These are phyloP conservation scores for Hebeloma cylindrosporum DNA, from an alignment of 768 basidiomycete genomes.

Conservation along the genomic window DNA sequence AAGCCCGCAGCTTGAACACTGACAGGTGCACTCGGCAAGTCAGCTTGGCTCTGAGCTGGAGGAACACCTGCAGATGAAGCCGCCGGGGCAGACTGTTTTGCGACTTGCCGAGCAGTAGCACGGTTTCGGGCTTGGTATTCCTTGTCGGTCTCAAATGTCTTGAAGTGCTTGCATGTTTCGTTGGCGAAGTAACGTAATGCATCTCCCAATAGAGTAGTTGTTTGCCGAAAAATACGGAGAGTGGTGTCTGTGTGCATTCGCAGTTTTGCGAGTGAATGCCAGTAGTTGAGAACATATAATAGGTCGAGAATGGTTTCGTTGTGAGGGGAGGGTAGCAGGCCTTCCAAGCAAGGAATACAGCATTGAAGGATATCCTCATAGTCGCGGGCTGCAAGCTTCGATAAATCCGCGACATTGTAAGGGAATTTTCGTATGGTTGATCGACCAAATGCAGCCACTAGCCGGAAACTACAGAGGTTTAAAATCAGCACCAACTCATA, in stretches of 20 bases:
- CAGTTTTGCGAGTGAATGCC: slow-evolving; percentile 31
- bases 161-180: slow-evolving; percentile 21
- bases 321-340: slow-evolving; percentile 28
- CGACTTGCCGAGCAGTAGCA: neutral
- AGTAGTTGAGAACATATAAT: slow-evolving; percentile 24
- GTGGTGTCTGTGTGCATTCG: slow-evolving; percentile 27
- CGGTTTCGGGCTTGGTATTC: slow-evolving; percentile 13
- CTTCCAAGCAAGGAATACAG: slow-evolving; percentile 33
- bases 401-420: slow-evolving; percentile 34
- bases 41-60: no score
- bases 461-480: slow-evolving; percentile 24
- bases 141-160: slow-evolving; percentile 19
- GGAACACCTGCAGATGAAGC: no score
- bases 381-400: slow-evolving; percentile 34
- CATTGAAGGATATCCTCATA: slow-evolving; percentile 41
- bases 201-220: slow-evolving; percentile 22
- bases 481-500: neutral
- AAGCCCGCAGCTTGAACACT: no score
- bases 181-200: slow-evolving; percentile 20
- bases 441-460: slow-evolving; percentile 31
- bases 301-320: slow-evolving; percentile 22
- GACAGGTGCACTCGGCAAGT: no score
- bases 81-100: slow-evolving; percentile 4
- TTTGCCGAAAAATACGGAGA: slow-evolving; percentile 18
- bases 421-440: slow-evolving; percentile 30